A percentile compares a stretch with the other conserved stretches of the same genome.
Conservation (phyloP, 2,329 filamentous ascomycete species). For the Fusarium phyllophilum region DNA sequence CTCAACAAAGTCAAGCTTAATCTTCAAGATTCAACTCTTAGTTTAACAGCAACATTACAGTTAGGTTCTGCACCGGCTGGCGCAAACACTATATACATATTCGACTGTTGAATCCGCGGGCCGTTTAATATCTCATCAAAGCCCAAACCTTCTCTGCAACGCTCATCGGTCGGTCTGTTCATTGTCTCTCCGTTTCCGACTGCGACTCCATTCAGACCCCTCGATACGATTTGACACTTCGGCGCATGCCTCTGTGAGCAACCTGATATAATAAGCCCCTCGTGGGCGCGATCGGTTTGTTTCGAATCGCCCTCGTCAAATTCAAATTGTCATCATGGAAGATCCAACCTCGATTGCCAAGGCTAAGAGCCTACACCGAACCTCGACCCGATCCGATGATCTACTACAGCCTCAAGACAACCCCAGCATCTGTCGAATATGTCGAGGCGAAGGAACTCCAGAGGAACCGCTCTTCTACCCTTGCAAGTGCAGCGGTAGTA, state of each 20-base stretch:
- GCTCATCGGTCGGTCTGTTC: background rate
- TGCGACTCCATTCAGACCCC: slow-evolving; percentile 19
- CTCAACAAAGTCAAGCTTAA: slow-evolving; percentile 36
- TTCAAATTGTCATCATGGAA: slow-evolving; percentile 38
- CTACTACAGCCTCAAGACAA: slow-evolving; percentile 46
- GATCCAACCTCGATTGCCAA: slow-evolving; percentile 36
- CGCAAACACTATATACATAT: background rate
- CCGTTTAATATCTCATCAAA: background rate
- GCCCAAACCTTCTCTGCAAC: background rate
- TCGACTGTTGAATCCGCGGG: background rate
- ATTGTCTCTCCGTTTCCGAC: background rate
- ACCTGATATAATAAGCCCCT: slow-evolving; percentile 42
- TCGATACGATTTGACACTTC: slow-evolving; percentile 14
- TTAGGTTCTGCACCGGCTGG: background rate
- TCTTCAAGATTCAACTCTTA: slow-evolving; percentile 2
- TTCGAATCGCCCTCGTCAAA: slow-evolving; percentile 31
- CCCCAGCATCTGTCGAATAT: slow-evolving; percentile 94
- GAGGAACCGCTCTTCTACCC: slow-evolving; percentile 94
- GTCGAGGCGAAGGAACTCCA: slow-evolving; percentile 83
- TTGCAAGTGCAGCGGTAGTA: slow-evolving; percentile 98
- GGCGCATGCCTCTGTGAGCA: slow-evolving; percentile 37
- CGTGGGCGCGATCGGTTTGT: slow-evolving; percentile 42
- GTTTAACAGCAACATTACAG: background rate
- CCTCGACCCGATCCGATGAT: slow-evolving; percentile 42
- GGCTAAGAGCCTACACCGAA: slow-evolving; percentile 40